Conservation (phyloP, 1,139 yeast genomes). For the Hemisphaericaspora xylofermentans region DNA sequence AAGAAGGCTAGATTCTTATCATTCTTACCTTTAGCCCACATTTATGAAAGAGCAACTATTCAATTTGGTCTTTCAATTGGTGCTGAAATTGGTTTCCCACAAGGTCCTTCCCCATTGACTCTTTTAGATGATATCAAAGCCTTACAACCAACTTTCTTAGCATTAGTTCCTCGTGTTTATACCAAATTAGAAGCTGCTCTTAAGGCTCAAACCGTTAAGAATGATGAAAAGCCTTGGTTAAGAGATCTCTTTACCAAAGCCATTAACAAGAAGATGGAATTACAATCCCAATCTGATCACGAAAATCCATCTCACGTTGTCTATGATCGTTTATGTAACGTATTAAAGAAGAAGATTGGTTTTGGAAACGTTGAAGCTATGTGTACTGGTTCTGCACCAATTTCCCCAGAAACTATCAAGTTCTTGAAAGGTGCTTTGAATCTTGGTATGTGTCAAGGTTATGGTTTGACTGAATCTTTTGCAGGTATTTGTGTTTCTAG, state of each 20-base stretch:
- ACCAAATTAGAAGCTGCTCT: conserved; percentile 46
- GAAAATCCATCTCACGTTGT: conserved; percentile 21
- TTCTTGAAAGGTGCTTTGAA: conserved; percentile 42
- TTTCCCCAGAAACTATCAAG: conserved; percentile 39
- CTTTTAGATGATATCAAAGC: conserved; percentile 38
- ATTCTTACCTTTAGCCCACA: conserved; percentile 52
- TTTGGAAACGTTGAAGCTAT: conserved; percentile 27
- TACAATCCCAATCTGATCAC: conserved; percentile 22
- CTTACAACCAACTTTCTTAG: conserved; percentile 35
- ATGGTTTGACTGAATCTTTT: conserved; percentile 48
- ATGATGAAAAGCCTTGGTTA: conserved; percentile 38
- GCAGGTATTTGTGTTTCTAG: conserved; percentile 39
- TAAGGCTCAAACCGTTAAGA: conserved; percentile 42
- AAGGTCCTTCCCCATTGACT: conserved; percentile 33
- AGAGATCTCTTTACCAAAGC: conserved; percentile 28
- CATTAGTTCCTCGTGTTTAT: conserved; percentile 41
- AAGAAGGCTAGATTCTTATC: conserved; percentile 15
- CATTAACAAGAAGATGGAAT: conserved; percentile 29
- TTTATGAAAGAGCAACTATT: conserved; percentile 50
- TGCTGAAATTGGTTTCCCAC: conserved; percentile 42
- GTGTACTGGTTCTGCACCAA: conserved; percentile 46
- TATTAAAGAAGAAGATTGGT: conserved; percentile 37
- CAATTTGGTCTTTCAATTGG: conserved; percentile 26
- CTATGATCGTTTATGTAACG: conserved; percentile 29
- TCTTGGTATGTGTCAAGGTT: conserved; percentile 43